Evolutionary conservation across 345 rosid genomes (phyloP).

Genomic region (Raphanus sativus): DNA sequence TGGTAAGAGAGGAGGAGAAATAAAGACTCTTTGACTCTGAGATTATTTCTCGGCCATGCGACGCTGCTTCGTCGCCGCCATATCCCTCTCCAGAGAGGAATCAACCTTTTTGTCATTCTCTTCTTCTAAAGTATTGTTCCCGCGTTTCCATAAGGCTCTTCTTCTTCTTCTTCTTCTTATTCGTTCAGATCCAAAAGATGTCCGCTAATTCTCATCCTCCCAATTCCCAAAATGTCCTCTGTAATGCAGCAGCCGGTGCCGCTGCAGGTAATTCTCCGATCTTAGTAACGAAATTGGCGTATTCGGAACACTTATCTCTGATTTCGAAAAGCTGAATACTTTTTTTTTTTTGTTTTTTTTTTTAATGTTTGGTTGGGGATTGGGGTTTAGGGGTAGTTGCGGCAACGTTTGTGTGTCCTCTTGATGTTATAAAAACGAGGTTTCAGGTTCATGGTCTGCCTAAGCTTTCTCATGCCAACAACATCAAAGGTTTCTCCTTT

Average conservation of each 20-base stretch:
- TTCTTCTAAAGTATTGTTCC: constrained; percentile 1
- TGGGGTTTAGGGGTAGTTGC: constrained; percentile 62
- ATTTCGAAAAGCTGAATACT: neutral
- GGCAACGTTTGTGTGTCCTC: constrained; percentile 88
- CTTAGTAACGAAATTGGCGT: neutral
- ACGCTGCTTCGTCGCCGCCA: constrained; percentile 64
- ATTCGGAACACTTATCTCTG: neutral
- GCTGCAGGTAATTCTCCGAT: constrained; percentile 59
- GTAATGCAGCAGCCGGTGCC: constrained; percentile 91
- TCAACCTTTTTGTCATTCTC: constrained; percentile 24
- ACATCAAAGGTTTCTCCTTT: constrained; percentile 48
- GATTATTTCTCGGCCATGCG: constrained; percentile 60
- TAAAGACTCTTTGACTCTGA: neutral
- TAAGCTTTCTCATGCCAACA: constrained; percentile 40
- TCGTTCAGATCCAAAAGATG: constrained; percentile 43
- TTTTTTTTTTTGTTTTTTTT: no score
- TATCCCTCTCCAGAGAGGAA: constrained; percentile 73
- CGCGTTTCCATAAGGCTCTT: constrained; percentile 16
- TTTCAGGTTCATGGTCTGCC: constrained; percentile 90
- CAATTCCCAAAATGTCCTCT: constrained; percentile 57
- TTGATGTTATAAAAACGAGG: constrained; percentile 90
- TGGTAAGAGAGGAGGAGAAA: neutral
- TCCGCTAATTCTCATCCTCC: constrained; percentile 55
- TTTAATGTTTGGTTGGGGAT: neutral
- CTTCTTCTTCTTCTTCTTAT: constrained; percentile 7